Conservation (phyloP, 768 basidiomycete genomes). For the Russula abietina region DNA sequence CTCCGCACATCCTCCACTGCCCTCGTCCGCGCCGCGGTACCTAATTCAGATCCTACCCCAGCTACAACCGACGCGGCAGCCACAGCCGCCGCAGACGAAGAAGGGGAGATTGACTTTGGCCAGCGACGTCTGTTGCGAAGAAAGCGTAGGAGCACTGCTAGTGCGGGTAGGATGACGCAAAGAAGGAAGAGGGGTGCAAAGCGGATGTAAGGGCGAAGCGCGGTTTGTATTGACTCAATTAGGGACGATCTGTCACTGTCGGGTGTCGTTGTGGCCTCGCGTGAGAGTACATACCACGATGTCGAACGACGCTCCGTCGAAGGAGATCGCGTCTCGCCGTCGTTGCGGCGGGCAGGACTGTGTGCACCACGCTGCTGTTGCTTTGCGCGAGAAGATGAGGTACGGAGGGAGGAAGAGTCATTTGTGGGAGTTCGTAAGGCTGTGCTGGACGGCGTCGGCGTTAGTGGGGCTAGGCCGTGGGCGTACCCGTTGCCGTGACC, state of each 20-base stretch:
- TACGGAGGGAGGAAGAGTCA: slow-evolving; percentile 4
- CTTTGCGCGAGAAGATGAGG: neutral
- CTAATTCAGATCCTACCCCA: neutral
- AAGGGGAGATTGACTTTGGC: neutral
- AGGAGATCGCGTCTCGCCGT: neutral
- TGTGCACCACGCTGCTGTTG: neutral
- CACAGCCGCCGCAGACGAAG: neutral
- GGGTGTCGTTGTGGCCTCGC: neutral
- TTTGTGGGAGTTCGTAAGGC: neutral
- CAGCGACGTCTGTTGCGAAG: slow-evolving; percentile 4
- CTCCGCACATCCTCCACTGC: slow-evolving; percentile 22
- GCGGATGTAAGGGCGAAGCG: slow-evolving; percentile 14
- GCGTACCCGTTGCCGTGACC: neutral
- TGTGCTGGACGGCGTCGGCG: neutral
- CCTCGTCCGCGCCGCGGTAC: neutral
- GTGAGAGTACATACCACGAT: neutral
- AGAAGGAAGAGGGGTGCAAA: slow-evolving; percentile 18
- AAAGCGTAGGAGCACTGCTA: slow-evolving; percentile 17
- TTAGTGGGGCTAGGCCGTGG: neutral
- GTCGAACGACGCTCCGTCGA: neutral
- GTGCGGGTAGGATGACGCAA: slow-evolving; percentile 18
- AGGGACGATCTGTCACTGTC: neutral
- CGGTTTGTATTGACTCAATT: slow-evolving; percentile 7
- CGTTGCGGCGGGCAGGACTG: neutral
- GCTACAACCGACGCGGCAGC: neutral